A percentile compares a stretch with the other conserved stretches of the same genome.
Evolutionary conservation across 768 basidiomycete genomes (phyloP).

Genomic region (Kwoniella europaea): DNA sequence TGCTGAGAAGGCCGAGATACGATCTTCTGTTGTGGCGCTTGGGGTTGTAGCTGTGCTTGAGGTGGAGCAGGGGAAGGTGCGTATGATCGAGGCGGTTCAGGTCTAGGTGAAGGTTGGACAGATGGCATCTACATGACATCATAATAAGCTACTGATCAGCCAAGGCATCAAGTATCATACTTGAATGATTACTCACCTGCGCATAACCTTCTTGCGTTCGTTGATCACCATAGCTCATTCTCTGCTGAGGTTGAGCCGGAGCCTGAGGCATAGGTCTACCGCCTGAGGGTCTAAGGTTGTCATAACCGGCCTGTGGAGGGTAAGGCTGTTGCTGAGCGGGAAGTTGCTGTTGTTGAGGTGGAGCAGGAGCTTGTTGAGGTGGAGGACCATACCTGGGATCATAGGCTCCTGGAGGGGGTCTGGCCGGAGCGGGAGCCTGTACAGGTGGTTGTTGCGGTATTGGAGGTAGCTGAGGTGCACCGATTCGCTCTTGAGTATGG

Average conservation of each 20-base stretch:
- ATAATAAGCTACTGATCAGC: neutral
- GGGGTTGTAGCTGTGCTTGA: conserved; percentile 9
- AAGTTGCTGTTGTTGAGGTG: conserved; percentile 54
- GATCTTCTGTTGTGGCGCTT: conserved; percentile 27
- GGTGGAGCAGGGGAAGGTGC: conserved; percentile 12
- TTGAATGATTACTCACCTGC: conserved; percentile 17
- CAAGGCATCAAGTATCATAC: too few relatives aligned
- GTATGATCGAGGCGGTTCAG: conserved; percentile 19
- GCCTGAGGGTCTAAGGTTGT: conserved; percentile 29
- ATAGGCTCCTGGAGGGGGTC: conserved; percentile 43
- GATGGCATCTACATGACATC: conserved; percentile 32
- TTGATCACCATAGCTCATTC: conserved; percentile 39
- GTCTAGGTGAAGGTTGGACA: conserved; percentile 16
- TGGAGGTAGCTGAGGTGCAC: conserved; percentile 21
- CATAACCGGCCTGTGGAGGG: conserved; percentile 31
- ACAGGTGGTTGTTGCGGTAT: conserved; percentile 14
- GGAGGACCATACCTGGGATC: conserved; percentile 31
- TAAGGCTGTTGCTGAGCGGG: conserved; percentile 43
- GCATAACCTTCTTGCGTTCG: conserved; percentile 36
- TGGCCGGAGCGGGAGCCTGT: conserved; percentile 34
- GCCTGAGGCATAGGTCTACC: conserved; percentile 41
- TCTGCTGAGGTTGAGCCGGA: conserved; percentile 29
- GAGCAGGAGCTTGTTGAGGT: conserved; percentile 21
- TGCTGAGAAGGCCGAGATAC: conserved; percentile 15
- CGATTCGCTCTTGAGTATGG: conserved; percentile 14